Percentiles rank a stretch among this genome's conserved stretches.
Evolutionary conservation across 345 rosid genomes (phyloP).

Genomic region (Trapa incisa): DNA sequence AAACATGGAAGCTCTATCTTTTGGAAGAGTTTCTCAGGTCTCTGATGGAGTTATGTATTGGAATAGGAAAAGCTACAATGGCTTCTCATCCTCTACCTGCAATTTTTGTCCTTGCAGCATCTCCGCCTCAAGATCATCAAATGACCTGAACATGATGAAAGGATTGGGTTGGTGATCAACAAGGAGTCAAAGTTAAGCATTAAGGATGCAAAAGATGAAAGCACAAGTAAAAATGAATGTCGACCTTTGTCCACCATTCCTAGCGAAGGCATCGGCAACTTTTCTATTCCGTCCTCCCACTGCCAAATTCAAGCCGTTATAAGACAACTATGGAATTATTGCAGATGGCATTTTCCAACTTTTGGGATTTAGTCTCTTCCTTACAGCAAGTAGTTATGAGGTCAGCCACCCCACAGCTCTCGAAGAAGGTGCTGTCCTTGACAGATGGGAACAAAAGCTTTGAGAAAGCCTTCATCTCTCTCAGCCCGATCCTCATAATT

Average conservation of each 20-base stretch:
- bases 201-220: background rate
- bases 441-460: constrained; percentile 76
- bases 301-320: constrained; percentile 2
- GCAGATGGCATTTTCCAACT: background rate
- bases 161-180: constrained; percentile 5
- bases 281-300: constrained; percentile 19
- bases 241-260: constrained; percentile 69
- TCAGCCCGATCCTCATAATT: constrained; percentile 84
- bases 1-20: background rate
- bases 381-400: constrained; percentile 88
- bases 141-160: constrained; percentile 41
- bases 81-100: constrained; percentile 38
- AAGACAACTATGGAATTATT: background rate
- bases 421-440: constrained; percentile 78
- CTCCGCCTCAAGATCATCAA: constrained; percentile 92
- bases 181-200: background rate
- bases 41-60: background rate
- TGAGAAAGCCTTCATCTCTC: constrained; percentile 88
- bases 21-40: background rate
- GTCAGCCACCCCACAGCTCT: constrained; percentile 96
- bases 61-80: background rate
- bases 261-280: constrained; percentile 90
- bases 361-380: constrained; percentile 4
- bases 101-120: constrained; percentile 90
- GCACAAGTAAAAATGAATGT: background rate